A percentile compares a stretch with the other conserved stretches of the same genome.
Conservation (phyloP, 78 protist genomes). For the Dictyostelium brefeldianum region DNA sequence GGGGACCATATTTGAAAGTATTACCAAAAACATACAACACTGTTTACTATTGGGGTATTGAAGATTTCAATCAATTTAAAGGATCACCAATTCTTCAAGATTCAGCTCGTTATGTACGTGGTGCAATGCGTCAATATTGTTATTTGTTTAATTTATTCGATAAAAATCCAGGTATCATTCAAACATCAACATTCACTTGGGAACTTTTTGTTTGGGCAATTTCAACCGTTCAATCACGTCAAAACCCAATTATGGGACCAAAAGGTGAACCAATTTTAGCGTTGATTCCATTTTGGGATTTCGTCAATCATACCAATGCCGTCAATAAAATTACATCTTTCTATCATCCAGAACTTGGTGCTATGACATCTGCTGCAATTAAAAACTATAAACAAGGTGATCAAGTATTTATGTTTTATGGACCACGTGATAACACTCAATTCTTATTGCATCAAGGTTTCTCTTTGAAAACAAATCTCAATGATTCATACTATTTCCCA, state of each 20-base stretch:
- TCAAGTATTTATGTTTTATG: slow-evolving; percentile 73
- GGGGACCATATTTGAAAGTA: slow-evolving; percentile 70
- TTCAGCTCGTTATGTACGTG: slow-evolving; percentile 18
- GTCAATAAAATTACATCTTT: slow-evolving; percentile 56
- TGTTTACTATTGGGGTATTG: slow-evolving; percentile 8
- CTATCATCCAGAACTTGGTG: background rate
- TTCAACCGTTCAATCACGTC: slow-evolving; percentile 60
- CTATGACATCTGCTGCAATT: slow-evolving; percentile 25
- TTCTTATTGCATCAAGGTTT: slow-evolving; percentile 53
- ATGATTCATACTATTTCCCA: background rate
- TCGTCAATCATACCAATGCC: slow-evolving; percentile 41
- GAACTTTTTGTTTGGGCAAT: slow-evolving; percentile 67
- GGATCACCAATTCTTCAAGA: slow-evolving; percentile 19
- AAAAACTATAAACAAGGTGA: slow-evolving; percentile 57
- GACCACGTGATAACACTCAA: slow-evolving; percentile 61
- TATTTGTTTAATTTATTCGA: slow-evolving; percentile 27
- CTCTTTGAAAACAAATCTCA: slow-evolving; percentile 10
- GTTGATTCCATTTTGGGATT: slow-evolving; percentile 84
- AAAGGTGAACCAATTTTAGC: background rate
- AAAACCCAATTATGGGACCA: slow-evolving; percentile 46
- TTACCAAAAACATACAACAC: slow-evolving; percentile 52
- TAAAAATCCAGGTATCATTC: slow-evolving; percentile 36
- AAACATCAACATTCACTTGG: slow-evolving; percentile 51
- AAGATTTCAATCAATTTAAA: slow-evolving; percentile 6
- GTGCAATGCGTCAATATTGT: slow-evolving; percentile 46